These are phyloP conservation scores for Candida labiduridarum DNA, from an alignment of 1,139 yeast species.

Conservation along the genomic window DNA sequence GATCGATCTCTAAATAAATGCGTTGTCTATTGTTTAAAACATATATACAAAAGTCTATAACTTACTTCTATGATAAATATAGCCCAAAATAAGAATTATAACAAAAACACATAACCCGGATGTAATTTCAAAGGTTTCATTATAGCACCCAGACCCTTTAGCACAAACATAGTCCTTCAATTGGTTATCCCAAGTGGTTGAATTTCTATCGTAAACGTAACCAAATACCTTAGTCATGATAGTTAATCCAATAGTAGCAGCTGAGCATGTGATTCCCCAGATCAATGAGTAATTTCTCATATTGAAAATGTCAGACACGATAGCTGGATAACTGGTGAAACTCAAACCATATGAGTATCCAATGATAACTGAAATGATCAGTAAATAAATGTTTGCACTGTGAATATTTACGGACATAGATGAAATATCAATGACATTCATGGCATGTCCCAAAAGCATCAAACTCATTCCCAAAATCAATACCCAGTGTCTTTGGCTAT, in stretches of 20 bases:
- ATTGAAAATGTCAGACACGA: slow-evolving; percentile 77
- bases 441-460: slow-evolving; percentile 41
- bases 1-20: background rate
- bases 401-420: slow-evolving; percentile 24
- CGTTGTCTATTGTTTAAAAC: background rate
- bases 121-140: slow-evolving; percentile 39
- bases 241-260: slow-evolving; percentile 44
- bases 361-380: slow-evolving; percentile 56
- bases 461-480: slow-evolving; percentile 52
- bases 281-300: slow-evolving; percentile 71
- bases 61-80: slow-evolving; percentile 21
- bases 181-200: slow-evolving; percentile 27
- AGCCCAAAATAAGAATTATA: slow-evolving; percentile 24
- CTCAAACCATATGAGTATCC: slow-evolving; percentile 82
- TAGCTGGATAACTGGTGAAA: slow-evolving; percentile 81
- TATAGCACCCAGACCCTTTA: slow-evolving; percentile 43
- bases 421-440: slow-evolving; percentile 36
- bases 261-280: slow-evolving; percentile 76
- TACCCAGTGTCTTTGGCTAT: slow-evolving; percentile 71
- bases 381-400: slow-evolving; percentile 38
- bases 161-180: slow-evolving; percentile 31
- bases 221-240: slow-evolving; percentile 46
- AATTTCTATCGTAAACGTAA: slow-evolving; percentile 36
- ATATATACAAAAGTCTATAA: background rate
- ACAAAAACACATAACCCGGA: slow-evolving; percentile 29